Percentiles rank a stretch among this genome's conserved stretches.
phyloP scores from a whole-genome alignment of 768 basidiomycete species.

The Exsudoporus frostii region DNA sequence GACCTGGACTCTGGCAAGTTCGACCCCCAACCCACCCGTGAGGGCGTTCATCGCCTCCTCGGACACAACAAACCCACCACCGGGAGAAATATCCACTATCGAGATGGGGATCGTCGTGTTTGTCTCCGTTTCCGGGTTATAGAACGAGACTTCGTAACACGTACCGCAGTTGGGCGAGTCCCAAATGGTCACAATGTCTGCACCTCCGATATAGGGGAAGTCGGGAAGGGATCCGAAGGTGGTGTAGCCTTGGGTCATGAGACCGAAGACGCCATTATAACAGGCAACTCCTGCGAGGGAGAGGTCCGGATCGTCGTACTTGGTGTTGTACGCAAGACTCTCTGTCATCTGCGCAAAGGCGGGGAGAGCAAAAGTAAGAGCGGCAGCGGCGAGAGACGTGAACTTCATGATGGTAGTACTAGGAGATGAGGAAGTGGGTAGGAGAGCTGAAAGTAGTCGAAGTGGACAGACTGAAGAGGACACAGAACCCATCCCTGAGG shows the following conservation, averaged over 20 bases:
- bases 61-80: conserved; percentile 48
- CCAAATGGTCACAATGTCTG: conserved; percentile 29
- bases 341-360: conserved; percentile 12
- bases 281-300: conserved; percentile 28
- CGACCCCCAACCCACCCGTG: conserved; percentile 44
- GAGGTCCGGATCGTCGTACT: conserved; percentile 27
- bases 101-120: conserved; percentile 16
- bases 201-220: conserved; percentile 35
- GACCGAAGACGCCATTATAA: conserved; percentile 32
- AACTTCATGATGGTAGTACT: conserved; percentile 24
- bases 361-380: conserved; percentile 15
- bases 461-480: neutral
- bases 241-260: conserved; percentile 29
- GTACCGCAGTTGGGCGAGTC: conserved; percentile 31
- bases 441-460: neutral
- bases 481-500: neutral
- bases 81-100: conserved; percentile 27
- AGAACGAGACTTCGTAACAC: conserved; percentile 31
- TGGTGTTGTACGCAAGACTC: conserved; percentile 29
- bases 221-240: conserved; percentile 32
- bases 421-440: neutral
- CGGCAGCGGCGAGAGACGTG: conserved; percentile 4
- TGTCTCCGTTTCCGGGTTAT: neutral
- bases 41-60: conserved; percentile 52
- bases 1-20: conserved; percentile 48